These are phyloP conservation scores for Hypomontagnella monticulosa DNA, from an alignment of 495 filamentous ascomycete species.

Conservation along the genomic window DNA sequence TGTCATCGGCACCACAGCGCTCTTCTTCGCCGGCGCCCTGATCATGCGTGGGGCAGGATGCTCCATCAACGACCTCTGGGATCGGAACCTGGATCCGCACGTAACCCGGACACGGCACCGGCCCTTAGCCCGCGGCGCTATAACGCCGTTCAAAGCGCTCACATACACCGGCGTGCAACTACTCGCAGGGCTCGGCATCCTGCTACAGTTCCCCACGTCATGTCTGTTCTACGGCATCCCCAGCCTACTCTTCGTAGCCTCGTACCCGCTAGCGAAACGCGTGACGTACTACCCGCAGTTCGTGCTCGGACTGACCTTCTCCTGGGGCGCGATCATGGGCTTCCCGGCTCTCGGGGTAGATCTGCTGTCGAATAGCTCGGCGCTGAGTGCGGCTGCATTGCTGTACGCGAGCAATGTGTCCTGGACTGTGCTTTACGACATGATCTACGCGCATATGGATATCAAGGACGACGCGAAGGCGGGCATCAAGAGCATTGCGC, in stretches of 20 bases:
- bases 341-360: constrained; percentile 93
- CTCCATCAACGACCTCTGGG: constrained; percentile 97
- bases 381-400: constrained; percentile 72
- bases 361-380: constrained; percentile 70
- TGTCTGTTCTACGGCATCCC: constrained; percentile 92
- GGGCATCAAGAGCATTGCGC: constrained; percentile 94
- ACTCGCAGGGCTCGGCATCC: constrained; percentile 79
- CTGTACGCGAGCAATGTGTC: constrained; percentile 88
- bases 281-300: constrained; percentile 95
- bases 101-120: constrained; percentile 88
- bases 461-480: constrained; percentile 92
- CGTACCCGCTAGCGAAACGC: constrained; percentile 92
- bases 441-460: constrained; percentile 99
- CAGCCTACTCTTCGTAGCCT: constrained; percentile 79
- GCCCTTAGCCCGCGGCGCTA: constrained; percentile 86
- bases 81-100: constrained; percentile 89
- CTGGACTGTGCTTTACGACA: constrained; percentile 97
- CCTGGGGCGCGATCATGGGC: constrained; percentile 96
- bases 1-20: constrained; percentile 69
- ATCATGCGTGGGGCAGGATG: constrained; percentile 99
- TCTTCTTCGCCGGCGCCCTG: constrained; percentile 88
- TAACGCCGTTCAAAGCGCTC: constrained; percentile 77
- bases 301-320: constrained; percentile 91
- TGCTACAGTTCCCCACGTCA: constrained; percentile 84
- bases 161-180: constrained; percentile 86